Conservation (phyloP, 2,329 filamentous ascomycete genomes). For the Xylariomycetidae sp. region DNA sequence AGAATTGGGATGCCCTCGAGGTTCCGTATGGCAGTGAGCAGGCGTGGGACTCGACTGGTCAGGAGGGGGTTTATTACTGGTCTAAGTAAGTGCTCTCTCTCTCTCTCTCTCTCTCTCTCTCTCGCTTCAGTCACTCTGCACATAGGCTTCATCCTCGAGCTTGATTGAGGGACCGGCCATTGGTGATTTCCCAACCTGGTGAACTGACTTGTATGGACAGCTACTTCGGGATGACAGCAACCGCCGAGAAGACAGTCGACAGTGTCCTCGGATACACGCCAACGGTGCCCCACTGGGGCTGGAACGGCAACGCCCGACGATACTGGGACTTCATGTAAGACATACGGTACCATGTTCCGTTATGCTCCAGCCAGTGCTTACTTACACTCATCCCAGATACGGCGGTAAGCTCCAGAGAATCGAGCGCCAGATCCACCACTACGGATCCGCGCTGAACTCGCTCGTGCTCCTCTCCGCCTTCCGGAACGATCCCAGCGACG, state of each 20-base stretch:
- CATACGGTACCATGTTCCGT: no score
- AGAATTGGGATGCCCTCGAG: conserved; percentile 41
- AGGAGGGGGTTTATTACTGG: conserved; percentile 58
- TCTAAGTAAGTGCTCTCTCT: conserved; percentile 29
- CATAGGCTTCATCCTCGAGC: no score
- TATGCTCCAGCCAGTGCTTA: no score
- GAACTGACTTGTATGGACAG: no score
- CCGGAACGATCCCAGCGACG: conserved; percentile 37
- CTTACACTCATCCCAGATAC: background rate
- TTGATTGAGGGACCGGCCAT: no score
- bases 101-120: no score
- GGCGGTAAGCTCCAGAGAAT: conserved; percentile 34
- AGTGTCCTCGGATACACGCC: conserved; percentile 52
- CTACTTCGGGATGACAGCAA: conserved; percentile 43
- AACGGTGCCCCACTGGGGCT: conserved; percentile 54
- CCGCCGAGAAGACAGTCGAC: conserved; percentile 43
- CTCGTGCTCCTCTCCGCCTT: conserved; percentile 48
- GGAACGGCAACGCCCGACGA: conserved; percentile 54
- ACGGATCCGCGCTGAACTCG: conserved; percentile 52
- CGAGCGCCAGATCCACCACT: conserved; percentile 53
- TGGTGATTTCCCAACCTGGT: no score
- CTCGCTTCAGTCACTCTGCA: no score
- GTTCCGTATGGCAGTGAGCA: conserved; percentile 56
- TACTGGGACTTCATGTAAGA: conserved; percentile 52
- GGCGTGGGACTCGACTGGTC: conserved; percentile 57